Base-by-base conservation (phyloP, 768 basidiomycete genomes). In the Macrolepiota albuminosa region DNA sequence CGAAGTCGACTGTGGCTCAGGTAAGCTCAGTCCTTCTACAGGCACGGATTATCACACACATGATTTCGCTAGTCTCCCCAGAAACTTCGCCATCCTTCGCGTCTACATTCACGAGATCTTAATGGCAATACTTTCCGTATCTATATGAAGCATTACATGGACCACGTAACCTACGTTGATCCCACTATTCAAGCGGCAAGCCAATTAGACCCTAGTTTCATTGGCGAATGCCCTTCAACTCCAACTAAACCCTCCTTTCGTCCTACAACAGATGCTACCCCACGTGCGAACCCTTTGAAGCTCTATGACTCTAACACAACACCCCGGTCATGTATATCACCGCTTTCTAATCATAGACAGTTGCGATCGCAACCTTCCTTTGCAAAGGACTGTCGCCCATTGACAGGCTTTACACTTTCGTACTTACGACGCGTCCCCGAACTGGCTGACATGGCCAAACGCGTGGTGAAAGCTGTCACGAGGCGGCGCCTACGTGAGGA, bases 131-230 rank as follows among this genome's bases (percentile, higher is more conserved):
- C 84, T 0, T 89, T 93, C 68, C 80, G 87, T 11, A 80, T 89
- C 42, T 91, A 93, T 64, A 64, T 93, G 61, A 90, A 89, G 63
- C 86, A 91, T 64, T 92, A 84, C 70, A 88, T 93, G 86, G 84
- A 89, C 64, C 76, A 85, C 65, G 79, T 78, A 0, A 73, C 76
- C 40, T 53, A 67, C 54, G 43, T 46, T 18, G 43, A 57, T 39
- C 11, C 47, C 9, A 37, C 43, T 26, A 40, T 50, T 48, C 58
- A 57, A 66, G 62, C 43, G 54, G 57, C 6, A 49, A 62, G 11
- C 61, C 69, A 60, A 43, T 50, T 51, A 51, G 54, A 21, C 33
- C 42, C 54, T 9, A 58, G 39, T 26, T 52, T 45, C 6, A 46
- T 40, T 11, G 21, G 50, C 24, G 36, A 60, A 45, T 51, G 49